Conservation (phyloP, 192 early-diverging fungal species). For the Backusella liffmaniae region DNA sequence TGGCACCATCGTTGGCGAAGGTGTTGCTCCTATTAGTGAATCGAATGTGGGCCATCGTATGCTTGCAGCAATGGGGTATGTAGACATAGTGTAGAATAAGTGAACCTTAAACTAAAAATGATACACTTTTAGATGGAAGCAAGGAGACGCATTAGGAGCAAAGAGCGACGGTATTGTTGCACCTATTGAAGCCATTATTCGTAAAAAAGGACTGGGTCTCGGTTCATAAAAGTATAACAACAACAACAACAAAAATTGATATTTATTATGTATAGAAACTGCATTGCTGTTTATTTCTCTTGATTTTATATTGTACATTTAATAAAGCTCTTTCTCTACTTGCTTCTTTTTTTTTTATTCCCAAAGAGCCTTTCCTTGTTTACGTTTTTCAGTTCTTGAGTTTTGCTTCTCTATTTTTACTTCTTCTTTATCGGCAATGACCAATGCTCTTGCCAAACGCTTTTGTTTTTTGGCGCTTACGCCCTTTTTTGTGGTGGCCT, state of each 20-base stretch:
- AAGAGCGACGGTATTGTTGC: constrained; percentile 45
- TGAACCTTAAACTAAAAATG: background rate
- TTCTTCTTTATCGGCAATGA: constrained; percentile 32
- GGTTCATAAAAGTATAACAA: constrained; percentile 26
- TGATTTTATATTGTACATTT: background rate
- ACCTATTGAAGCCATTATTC: constrained; percentile 54
- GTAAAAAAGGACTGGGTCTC: constrained; percentile 43
- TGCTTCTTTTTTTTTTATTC: background rate
- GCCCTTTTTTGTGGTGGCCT: constrained; percentile 11
- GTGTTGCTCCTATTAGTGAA: constrained; percentile 50
- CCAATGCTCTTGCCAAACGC: constrained; percentile 19
- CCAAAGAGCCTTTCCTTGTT: constrained; percentile 24
- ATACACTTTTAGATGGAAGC: constrained; percentile 40
- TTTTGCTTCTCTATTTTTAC: background rate
- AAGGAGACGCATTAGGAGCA: constrained; percentile 46
- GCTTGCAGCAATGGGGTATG: constrained; percentile 67
- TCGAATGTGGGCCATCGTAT: constrained; percentile 68
- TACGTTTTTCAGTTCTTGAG: constrained; percentile 21
- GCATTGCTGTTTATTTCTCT: background rate
- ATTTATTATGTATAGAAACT: background rate
- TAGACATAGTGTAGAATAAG: background rate
- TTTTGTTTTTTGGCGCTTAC: constrained; percentile 25
- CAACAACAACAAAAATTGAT: too few species aligned
- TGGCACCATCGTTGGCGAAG: constrained; percentile 58
- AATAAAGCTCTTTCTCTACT: background rate